These are phyloP conservation scores for Avena sativa DNA, from an alignment of 176 grass and related monocot genomes.

Conservation along the genomic window DNA sequence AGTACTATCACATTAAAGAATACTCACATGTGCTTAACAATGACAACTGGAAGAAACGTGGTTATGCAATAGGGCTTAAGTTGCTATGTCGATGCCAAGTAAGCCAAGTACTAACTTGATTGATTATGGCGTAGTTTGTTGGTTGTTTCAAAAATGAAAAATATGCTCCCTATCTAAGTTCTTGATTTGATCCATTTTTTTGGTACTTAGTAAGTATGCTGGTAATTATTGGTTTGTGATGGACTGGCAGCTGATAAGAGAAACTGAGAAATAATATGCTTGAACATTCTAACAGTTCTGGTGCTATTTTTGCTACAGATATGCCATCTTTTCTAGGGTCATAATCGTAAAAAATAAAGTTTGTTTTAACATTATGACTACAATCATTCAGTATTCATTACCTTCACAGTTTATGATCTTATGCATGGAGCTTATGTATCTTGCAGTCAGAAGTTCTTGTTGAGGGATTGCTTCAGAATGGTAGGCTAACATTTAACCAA, in stretches of 20 bases:
- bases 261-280: not conserved
- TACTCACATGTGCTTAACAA: not conserved
- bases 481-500: conserved; percentile 92
- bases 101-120: conserved; percentile 25
- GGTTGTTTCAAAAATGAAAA: conserved; percentile 23
- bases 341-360: conserved; percentile 10
- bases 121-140: conserved; percentile 2
- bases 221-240: conserved; percentile 11
- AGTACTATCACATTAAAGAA: not conserved
- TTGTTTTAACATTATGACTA: not conserved
- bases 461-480: conserved; percentile 83
- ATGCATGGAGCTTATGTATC: conserved; percentile 34
- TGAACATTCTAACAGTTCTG: conserved; percentile 26
- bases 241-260: not conserved
- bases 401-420: conserved; percentile 29
- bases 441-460: conserved; percentile 80
- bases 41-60: conserved; percentile 20
- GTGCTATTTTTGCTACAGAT: conserved; percentile 12
- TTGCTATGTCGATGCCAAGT: not conserved
- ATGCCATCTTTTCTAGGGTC: not conserved
- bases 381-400: not conserved
- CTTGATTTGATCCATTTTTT: conserved; percentile 18
- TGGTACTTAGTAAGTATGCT: not conserved
- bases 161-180: conserved; percentile 26
- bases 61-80: not conserved